Percentiles rank a stretch among this genome's conserved stretches.
phyloP scores from a whole-genome alignment of 1,284 basidiomycete genomes.

The Puccinia triticina region DNA sequence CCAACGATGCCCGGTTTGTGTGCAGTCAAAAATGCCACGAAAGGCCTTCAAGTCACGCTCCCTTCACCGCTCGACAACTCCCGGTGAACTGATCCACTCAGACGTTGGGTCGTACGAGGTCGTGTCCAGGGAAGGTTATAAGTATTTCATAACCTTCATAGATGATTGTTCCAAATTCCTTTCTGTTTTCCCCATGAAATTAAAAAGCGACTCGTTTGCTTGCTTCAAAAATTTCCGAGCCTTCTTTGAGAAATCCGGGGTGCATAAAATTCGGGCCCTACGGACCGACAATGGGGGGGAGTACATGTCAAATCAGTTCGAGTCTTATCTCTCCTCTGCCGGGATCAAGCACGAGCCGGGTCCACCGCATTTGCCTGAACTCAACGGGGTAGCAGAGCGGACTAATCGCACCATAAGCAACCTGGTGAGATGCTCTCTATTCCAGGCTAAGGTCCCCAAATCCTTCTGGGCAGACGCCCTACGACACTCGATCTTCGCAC shows the following conservation, averaged over 20 bases:
- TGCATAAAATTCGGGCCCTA: slow-evolving; percentile 16
- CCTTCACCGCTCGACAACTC: not conserved
- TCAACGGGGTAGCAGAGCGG: slow-evolving; percentile 8
- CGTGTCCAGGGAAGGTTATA: not conserved
- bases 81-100: not conserved
- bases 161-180: slow-evolving; percentile 1
- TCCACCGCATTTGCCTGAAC: slow-evolving; percentile 7
- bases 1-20: not conserved
- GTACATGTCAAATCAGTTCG: not conserved
- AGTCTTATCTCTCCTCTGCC: not conserved
- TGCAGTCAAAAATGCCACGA: not conserved
- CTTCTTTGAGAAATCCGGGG: slow-evolving; percentile 55
- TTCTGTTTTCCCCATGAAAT: not conserved
- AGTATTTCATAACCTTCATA: not conserved
- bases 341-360: slow-evolving; percentile 2
- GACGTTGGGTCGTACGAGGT: not conserved
- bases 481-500: not conserved
- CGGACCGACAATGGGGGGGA: slow-evolving; percentile 5
- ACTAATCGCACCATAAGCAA: not conserved
- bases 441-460: not conserved
- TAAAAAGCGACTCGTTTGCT: not conserved
- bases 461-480: slow-evolving; percentile 9
- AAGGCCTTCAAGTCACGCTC: not conserved
- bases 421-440: not conserved
- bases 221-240: slow-evolving; percentile 60